A percentile compares a stretch with the other conserved stretches of the same genome.
phyloP scores from a whole-genome alignment of 805 yeast species.

The Candida nemodendra region DNA sequence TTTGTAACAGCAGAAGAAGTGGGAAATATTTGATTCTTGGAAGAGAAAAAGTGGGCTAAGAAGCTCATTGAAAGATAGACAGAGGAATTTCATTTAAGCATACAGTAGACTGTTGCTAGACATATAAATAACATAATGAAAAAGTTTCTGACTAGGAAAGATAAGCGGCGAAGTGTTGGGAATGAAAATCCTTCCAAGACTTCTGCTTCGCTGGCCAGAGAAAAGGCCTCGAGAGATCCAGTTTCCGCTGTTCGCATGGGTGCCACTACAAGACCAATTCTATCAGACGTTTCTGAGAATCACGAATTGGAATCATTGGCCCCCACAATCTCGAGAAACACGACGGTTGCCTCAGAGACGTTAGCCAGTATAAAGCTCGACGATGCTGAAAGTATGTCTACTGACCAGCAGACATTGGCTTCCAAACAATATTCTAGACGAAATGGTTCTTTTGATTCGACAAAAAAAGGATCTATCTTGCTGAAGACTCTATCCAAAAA shows the following conservation, averaged over 20 bases:
- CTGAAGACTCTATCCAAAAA: constrained; percentile 21
- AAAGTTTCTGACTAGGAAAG: constrained; percentile 35
- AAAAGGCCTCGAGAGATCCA: constrained; percentile 1
- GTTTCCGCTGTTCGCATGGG: neutral
- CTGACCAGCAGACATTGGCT: constrained; percentile 2
- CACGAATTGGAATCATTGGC: constrained; percentile 3
- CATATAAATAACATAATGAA: too few relatives aligned
- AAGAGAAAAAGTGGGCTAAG: too few relatives aligned
- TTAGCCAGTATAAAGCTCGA: constrained; percentile 1
- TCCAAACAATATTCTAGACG: constrained; percentile 4
- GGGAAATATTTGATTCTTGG: too few relatives aligned
- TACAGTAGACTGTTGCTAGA: too few relatives aligned
- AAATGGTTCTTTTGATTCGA: constrained; percentile 4
- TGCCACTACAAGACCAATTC: constrained; percentile 4
- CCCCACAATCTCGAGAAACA: constrained; percentile 1
- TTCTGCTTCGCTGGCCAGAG: constrained; percentile 4
- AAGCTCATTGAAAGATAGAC: too few relatives aligned
- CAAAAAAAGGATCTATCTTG: constrained; percentile 11
- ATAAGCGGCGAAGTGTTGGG: constrained; percentile 22
- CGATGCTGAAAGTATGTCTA: constrained; percentile 3
- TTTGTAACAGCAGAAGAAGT: too few relatives aligned
- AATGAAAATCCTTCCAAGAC: constrained; percentile 8
- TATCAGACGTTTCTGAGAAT: constrained; percentile 11
- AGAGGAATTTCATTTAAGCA: too few relatives aligned
- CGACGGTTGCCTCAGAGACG: constrained; percentile 1